These are phyloP conservation scores for Ustilago lituana DNA, from an alignment of 1,284 basidiomycete species.

Conservation along the genomic window DNA sequence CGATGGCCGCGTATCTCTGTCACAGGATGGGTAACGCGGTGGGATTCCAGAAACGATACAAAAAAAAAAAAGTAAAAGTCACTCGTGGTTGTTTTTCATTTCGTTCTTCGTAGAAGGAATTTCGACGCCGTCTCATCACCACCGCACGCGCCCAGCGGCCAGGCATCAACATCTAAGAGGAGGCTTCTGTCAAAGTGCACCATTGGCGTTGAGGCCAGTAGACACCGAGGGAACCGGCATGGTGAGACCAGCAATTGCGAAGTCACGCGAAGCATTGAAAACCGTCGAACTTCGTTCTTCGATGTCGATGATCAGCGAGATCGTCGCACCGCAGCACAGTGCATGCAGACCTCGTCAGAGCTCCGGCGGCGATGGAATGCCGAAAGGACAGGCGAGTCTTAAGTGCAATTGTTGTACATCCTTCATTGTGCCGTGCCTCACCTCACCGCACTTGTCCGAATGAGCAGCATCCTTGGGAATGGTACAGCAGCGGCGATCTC, in stretches of 20 bases:
- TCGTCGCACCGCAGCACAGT: conserved; percentile 11
- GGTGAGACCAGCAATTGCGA: too few relatives aligned
- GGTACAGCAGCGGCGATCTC: too few relatives aligned
- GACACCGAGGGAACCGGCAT: too few relatives aligned
- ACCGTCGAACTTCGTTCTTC: too few relatives aligned
- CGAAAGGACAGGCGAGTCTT: too few relatives aligned
- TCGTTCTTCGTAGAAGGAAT: conserved; percentile 27
- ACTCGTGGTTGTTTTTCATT: conserved; percentile 14
- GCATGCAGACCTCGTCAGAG: conserved; percentile 1
- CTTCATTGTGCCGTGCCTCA: too few relatives aligned
- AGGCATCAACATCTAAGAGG: not conserved
- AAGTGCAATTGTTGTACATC: too few relatives aligned
- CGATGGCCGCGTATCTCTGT: conserved; percentile 10
- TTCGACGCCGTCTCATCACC: conserved; percentile 2
- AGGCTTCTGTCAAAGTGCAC: not conserved
- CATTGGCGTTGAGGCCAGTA: too few relatives aligned
- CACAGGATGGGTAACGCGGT: not conserved
- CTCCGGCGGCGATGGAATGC: too few relatives aligned
- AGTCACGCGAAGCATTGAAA: too few relatives aligned
- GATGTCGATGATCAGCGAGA: not conserved
- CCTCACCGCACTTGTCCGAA: too few relatives aligned
- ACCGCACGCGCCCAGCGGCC: not conserved
- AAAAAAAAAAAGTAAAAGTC: conserved; percentile 35
- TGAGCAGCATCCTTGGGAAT: too few relatives aligned
- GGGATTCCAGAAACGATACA: conserved; percentile 5